Evolutionary conservation across 345 rosid species (phyloP), one percentile per base, ranked within the genome.

Genomic region (Salix koriyanagi): DNA sequence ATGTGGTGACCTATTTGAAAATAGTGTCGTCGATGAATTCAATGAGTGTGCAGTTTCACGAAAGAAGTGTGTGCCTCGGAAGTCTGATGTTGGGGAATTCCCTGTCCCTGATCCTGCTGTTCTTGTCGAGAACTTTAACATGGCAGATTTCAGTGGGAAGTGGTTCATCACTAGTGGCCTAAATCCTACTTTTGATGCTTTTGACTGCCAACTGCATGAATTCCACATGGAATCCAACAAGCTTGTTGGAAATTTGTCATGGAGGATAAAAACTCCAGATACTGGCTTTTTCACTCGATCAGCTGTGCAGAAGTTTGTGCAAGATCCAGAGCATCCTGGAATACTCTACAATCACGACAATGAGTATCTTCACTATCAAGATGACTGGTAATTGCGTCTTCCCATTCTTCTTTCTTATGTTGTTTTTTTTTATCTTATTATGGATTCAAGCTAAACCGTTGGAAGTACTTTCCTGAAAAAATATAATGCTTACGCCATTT

Each of bases 91-190:
- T 6, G 97, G 99, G 68, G 96, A 91, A 36, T 96, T 96, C 75
- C 89, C 94, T 67, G 92, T 84, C 46, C 99, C 98, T 19, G 89
- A 89, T 77, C 94, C 99, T 71, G 76, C 92, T 72, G 87, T 79
- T 84, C 89, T 93, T 50, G 96, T 91, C 72, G 75, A 87, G 79
- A 90, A 75, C 81, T 96, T 96, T 76, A 90, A 91, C 86, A 81
- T 93, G 12, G 76, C 79, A 9, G 93, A 96, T 86, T 93, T 96
- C 75, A 84, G 42, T 58, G 94, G 98, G 84, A 91, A 91, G 80
- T 93, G 98, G 98, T 96, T 80, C 87, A 89, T 96, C 71, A 85
- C 90, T 64, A 90, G 98, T 30, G 99, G 99, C 84, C 88, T 95
- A 82, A 95, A 95, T 83, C 93, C 94, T 39, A 90, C 93, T 75